These are phyloP conservation scores for Lantana camara DNA, from an alignment of 257 asterid species.

Conservation along the genomic window DNA sequence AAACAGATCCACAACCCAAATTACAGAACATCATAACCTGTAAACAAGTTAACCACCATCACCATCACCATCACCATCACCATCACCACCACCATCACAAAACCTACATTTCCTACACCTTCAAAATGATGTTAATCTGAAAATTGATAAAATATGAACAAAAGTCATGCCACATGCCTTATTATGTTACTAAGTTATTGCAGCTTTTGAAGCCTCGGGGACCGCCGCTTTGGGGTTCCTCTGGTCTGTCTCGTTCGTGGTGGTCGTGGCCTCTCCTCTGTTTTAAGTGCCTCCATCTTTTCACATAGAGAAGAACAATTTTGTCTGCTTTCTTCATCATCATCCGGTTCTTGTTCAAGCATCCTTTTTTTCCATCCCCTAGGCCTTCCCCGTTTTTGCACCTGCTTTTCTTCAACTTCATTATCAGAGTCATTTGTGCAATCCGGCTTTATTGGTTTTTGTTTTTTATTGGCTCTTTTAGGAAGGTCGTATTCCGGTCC, in stretches of 20 bases:
- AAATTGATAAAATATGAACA: no score
- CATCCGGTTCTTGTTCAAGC: slow-evolving; percentile 18
- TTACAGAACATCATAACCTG: no score
- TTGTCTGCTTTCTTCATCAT: slow-evolving; percentile 1
- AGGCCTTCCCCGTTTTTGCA: background rate
- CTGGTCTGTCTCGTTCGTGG: slow-evolving; percentile 17
- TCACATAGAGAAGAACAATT: background rate
- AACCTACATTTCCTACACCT: no score
- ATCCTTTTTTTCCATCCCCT: background rate
- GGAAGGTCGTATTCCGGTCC: slow-evolving; percentile 3
- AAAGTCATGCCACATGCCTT: no score
- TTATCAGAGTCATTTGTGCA: background rate
- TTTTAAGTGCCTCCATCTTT: slow-evolving; percentile 9
- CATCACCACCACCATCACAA: no score
- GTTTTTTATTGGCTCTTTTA: background rate
- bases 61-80: no score
- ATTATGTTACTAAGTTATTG: no score
- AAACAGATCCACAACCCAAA: no score
- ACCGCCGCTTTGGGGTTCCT: slow-evolving; percentile 22
- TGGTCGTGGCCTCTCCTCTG: background rate
- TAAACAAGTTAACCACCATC: no score
- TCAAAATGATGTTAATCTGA: no score
- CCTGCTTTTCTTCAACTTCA: slow-evolving; percentile 20
- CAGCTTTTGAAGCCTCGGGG: background rate
- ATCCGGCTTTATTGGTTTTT: background rate